Percentiles rank a stretch among this genome's conserved stretches.
phyloP scores from a whole-genome alignment of 139 green algal genomes.

The Micromonas pusilla region DNA sequence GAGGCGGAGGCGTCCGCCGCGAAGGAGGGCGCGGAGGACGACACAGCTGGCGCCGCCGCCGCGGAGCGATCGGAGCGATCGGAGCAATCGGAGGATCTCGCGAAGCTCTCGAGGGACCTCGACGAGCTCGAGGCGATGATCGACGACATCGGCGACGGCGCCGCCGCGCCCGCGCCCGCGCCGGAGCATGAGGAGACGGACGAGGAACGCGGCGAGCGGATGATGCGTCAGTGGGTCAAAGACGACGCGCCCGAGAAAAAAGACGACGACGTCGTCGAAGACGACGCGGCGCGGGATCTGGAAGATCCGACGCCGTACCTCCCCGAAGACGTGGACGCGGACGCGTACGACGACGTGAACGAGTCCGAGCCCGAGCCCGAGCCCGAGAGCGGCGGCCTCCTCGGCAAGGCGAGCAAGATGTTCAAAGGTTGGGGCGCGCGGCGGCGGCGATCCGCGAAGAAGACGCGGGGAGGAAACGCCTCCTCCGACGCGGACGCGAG shows the following conservation, averaged over 20 bases:
- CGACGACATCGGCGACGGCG: no score
- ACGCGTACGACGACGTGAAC: background rate
- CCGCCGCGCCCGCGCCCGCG: no score
- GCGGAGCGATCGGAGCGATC: no score
- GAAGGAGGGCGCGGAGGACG: background rate
- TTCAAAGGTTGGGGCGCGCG: constrained; percentile 1
- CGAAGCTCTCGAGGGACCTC: no score
- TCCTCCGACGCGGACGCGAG: no score
- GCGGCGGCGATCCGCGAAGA: background rate
- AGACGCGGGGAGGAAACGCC: no score
- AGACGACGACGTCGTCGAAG: background rate
- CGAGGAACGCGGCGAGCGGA: constrained; percentile 17
- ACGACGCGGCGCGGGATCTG: background rate
- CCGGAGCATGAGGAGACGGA: constrained; percentile 14
- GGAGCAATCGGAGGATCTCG: no score
- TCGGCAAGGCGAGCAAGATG: background rate
- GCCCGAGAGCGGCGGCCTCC: no score
- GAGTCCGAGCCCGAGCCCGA: constrained; percentile 3
- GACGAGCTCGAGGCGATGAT: background rate
- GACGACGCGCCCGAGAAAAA: background rate
- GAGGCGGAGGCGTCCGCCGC: background rate
- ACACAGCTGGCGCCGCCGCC: background rate
- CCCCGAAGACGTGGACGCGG: constrained; percentile 8
- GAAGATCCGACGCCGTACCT: background rate
- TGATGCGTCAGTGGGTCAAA: constrained; percentile 10